Percentiles rank a stretch among this genome's conserved stretches.
phyloP scores from a whole-genome alignment of 1,139 yeast species.

The Kodamaea anthophila region DNA sequence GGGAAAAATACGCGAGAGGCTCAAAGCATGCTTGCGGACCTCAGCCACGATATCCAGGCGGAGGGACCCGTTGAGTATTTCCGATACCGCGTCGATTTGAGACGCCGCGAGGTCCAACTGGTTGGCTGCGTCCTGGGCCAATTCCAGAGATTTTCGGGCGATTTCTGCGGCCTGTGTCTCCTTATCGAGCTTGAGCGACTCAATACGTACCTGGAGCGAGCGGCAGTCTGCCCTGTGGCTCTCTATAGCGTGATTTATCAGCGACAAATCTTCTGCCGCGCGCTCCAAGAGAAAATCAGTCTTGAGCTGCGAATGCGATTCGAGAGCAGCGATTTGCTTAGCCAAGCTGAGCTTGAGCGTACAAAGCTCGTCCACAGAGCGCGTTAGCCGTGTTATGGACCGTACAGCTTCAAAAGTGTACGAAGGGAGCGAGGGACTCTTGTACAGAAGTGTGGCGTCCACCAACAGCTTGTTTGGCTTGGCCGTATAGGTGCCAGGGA shows the following conservation, averaged over 20 bases:
- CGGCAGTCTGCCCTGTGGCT: conserved; percentile 24
- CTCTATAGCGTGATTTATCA: conserved; percentile 15
- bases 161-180: conserved; percentile 21
- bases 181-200: conserved; percentile 20
- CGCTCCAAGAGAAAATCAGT: conserved; percentile 3
- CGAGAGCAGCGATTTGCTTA: conserved; percentile 9
- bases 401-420: conserved; percentile 34
- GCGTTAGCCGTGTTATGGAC: conserved; percentile 24
- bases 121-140: conserved; percentile 15
- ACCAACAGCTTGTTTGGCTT: conserved; percentile 1
- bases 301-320: conserved; percentile 6
- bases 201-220: conserved; percentile 20
- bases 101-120: conserved; percentile 24
- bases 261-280: conserved; percentile 4
- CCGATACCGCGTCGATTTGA: conserved; percentile 23
- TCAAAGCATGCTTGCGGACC: conserved; percentile 14
- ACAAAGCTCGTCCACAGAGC: conserved; percentile 27
- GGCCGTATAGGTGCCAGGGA: conserved; percentile 10
- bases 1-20: conserved; percentile 13
- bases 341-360: conserved; percentile 11
- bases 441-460: background rate
- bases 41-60: conserved; percentile 18
- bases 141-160: conserved; percentile 14
- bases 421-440: conserved; percentile 11
- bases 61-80: conserved; percentile 15